Base-by-base conservation (phyloP, 371 early-diverging fungal species). In the Lichtheimia ramosa region DNA sequence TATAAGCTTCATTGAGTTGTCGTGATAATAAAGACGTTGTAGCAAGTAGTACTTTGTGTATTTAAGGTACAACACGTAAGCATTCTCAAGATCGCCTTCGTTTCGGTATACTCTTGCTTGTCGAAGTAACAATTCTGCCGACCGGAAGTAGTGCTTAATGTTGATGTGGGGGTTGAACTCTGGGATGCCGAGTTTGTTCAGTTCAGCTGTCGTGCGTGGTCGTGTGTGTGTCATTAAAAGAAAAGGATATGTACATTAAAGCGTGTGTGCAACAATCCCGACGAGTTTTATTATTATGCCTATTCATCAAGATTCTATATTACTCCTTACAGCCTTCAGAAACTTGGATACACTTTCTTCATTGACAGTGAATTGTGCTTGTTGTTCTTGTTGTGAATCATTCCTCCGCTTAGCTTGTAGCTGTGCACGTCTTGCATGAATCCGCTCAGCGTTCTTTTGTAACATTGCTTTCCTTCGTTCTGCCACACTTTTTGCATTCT, bases 111-210 rank as follows among this genome's bases (percentile, higher is more conserved):
- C 68, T 54, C 71, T 54, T 58, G 83, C 86, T 75, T 86, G 86
- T 51, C 74, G 79, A 28, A 78, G 69, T 23, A 83, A 49, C 2
- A 73, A 65, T 24, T 80, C 77, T 5, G 84, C 86, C 6, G 83
- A 78, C 4, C 84, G 81, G 65, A 83, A 74, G 64, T 83, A 86
- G 16, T 78, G 69, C 28, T 79, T 75, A 63, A 86, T 76, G 51
- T 77, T 72, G 1, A 75, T 81, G 18, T 69, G 71, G 1, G 73
- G 69, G 15, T 78, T 82, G 24, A 82, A 55, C n/a, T 62, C 39
- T 14, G 79, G 59, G 18, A 54, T 34, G 3, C 79, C 79, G 23
- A 64, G 66, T 40, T 68, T 58, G 24, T 54, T 73, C 41, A 86
- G 68, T 49, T 86, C 80, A 40, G 64, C 43, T 8, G 73, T 63